Evolutionary conservation across 805 yeast genomes (phyloP).

Genomic region (Starmerella riodocensis): DNA sequence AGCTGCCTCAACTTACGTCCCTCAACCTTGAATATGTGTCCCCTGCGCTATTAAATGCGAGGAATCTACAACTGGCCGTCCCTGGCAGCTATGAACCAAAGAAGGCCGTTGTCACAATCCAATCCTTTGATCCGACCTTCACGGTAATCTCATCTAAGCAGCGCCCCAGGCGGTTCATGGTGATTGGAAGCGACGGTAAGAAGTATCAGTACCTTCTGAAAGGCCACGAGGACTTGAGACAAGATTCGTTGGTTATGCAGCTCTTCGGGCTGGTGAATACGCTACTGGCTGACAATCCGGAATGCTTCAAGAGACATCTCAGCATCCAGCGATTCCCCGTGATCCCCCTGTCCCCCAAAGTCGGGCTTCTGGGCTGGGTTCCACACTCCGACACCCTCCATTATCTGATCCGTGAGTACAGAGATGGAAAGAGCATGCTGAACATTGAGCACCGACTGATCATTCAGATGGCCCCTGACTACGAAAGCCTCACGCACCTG

Average conservation of each 20-base stretch:
- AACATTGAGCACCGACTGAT: conserved; percentile 91
- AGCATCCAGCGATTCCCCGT: conserved; percentile 88
- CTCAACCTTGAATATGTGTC: conserved; percentile 88
- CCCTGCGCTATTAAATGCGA: conserved; percentile 69
- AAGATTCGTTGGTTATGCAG: conserved; percentile 96
- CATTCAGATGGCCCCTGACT: conserved; percentile 97
- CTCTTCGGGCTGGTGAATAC: conserved; percentile 91
- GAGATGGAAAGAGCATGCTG: conserved; percentile 78
- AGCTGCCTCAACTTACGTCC: conserved; percentile 72
- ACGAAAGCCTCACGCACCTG: conserved; percentile 72
- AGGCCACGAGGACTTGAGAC: conserved; percentile 97
- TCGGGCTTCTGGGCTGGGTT: conserved; percentile 96
- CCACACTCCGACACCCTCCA: conserved; percentile 96
- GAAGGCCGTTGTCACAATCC: conserved; percentile 58
- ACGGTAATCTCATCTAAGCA: conserved; percentile 89
- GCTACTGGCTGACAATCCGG: conserved; percentile 74
- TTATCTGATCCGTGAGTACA: conserved; percentile 75
- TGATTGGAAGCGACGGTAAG: conserved; percentile 83
- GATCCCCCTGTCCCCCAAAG: conserved; percentile 88
- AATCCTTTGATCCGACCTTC: conserved; percentile 66
- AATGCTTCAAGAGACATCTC: conserved; percentile 89
- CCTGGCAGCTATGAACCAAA: conserved; percentile 91
- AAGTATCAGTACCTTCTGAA: conserved; percentile 71
- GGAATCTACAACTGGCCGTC: conserved; percentile 70
- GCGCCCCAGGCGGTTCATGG: conserved; percentile 73